Conservation (phyloP, 192 early-diverging fungal genomes). For the Backusella morwellensis region DNA sequence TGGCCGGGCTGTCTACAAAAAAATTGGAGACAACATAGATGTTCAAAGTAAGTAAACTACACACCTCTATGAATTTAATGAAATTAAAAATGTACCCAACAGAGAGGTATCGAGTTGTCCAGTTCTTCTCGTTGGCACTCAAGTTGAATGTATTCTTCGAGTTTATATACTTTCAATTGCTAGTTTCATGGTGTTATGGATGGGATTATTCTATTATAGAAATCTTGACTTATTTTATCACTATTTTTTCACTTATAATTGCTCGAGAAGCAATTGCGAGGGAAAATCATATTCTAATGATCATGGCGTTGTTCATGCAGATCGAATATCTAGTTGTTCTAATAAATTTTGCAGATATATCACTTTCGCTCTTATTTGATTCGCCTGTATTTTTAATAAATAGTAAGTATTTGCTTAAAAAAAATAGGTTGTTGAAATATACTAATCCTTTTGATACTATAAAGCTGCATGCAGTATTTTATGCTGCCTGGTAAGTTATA, state of each 20-base stretch:
- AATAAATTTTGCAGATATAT: not conserved
- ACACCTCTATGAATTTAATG: not conserved
- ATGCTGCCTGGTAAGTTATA: too few species aligned
- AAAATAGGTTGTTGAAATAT: not conserved
- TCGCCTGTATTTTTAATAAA: not conserved
- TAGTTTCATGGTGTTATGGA: too few species aligned
- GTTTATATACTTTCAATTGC: not conserved
- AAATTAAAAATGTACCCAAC: not conserved
- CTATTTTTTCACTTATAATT: not conserved
- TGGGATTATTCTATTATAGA: not conserved
- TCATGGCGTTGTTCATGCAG: not conserved
- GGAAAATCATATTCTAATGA: not conserved
- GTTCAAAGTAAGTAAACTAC: not conserved
- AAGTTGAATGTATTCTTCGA: not conserved
- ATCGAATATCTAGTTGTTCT: not conserved
- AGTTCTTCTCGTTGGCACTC: not conserved
- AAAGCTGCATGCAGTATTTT: not conserved
- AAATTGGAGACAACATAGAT: not conserved
- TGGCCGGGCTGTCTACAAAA: not conserved
- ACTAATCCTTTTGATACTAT: not conserved
- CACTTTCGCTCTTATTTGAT: too few species aligned
- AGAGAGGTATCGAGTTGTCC: not conserved
- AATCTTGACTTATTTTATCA: not conserved
- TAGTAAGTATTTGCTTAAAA: not conserved
- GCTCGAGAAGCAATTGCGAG: not conserved